Evolutionary conservation across 371 early-diverging fungal species (phyloP).

Genomic region (Mortierella sp.): DNA sequence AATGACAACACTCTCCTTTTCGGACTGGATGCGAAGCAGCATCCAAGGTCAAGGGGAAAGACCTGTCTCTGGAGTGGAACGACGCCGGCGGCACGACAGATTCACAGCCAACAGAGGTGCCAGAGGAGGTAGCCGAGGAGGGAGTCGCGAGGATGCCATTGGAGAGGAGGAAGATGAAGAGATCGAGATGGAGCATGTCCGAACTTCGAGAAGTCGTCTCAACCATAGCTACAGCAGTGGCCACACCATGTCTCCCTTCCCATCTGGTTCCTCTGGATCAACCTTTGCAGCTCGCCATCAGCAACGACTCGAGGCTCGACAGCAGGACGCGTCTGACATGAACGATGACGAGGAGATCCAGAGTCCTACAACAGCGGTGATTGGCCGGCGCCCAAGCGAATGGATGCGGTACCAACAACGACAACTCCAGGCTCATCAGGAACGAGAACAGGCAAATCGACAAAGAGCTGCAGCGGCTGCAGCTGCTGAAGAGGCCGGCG

Average conservation of each 20-base stretch:
- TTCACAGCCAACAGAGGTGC: slow-evolving; percentile 5
- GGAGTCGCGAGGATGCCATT: slow-evolving; percentile 22
- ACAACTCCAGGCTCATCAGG: slow-evolving; percentile 46
- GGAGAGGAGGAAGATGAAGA: slow-evolving; percentile 42
- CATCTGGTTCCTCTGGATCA: slow-evolving; percentile 10
- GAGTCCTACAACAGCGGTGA: slow-evolving; percentile 44
- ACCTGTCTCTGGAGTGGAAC: slow-evolving; percentile 46
- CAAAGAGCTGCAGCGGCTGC: slow-evolving; percentile 10
- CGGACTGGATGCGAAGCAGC: slow-evolving; percentile 27
- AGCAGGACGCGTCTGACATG: background rate
- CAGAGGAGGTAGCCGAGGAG: slow-evolving; percentile 12
- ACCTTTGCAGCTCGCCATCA: slow-evolving; percentile 6
- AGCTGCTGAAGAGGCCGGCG: background rate
- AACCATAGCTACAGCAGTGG: background rate
- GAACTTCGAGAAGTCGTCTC: slow-evolving; percentile 7
- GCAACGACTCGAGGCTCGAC: slow-evolving; percentile 10
- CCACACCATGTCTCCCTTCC: slow-evolving; percentile 13
- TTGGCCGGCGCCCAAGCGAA: slow-evolving; percentile 49
- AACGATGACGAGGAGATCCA: slow-evolving; percentile 39
- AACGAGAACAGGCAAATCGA: slow-evolving; percentile 28
- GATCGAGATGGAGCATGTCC: slow-evolving; percentile 51
- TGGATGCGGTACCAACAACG: slow-evolving; percentile 56
- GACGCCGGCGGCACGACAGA: slow-evolving; percentile 38
- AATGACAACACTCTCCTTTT: slow-evolving; percentile 10
- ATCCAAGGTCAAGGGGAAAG: slow-evolving; percentile 18